Evolutionary conservation across 805 yeast genomes (phyloP).

Genomic region (Pichia scutulata): DNA sequence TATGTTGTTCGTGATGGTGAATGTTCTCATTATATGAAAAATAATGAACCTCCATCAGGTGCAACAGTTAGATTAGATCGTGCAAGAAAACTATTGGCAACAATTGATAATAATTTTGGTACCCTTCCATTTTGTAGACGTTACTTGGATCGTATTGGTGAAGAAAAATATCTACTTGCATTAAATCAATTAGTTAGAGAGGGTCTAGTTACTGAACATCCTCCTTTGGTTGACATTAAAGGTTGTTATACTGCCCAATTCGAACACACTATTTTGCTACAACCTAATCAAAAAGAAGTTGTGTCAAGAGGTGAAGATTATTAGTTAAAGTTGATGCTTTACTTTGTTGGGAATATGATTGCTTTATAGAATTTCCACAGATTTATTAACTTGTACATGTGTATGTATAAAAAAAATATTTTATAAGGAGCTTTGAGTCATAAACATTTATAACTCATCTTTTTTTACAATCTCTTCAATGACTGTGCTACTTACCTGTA

Average conservation of each 20-base stretch:
- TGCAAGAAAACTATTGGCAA: slow-evolving; percentile 60
- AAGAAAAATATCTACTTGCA: slow-evolving; percentile 84
- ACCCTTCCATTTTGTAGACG: slow-evolving; percentile 96
- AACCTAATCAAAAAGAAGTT: slow-evolving; percentile 89
- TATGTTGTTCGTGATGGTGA: slow-evolving; percentile 83
- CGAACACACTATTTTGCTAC: slow-evolving; percentile 88
- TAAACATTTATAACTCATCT: slow-evolving; percentile 8
- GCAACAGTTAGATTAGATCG: slow-evolving; percentile 52
- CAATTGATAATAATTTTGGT: slow-evolving; percentile 79
- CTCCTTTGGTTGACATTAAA: slow-evolving; percentile 76
- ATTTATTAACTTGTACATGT: not conserved
- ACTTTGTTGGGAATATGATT: not conserved
- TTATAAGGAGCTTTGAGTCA: not conserved
- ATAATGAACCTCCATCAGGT: slow-evolving; percentile 38
- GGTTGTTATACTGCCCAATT: slow-evolving; percentile 94
- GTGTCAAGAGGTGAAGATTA: slow-evolving; percentile 94
- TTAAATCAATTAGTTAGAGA: slow-evolving; percentile 76
- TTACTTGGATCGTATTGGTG: slow-evolving; percentile 84
- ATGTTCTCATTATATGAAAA: slow-evolving; percentile 85
- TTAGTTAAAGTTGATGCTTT: slow-evolving; percentile 25
- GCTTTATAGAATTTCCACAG: not conserved
- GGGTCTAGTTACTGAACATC: slow-evolving; percentile 89
- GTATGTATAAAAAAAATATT: not conserved
- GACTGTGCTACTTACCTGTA: not conserved
- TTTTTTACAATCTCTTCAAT: slow-evolving; percentile 1